Evolutionary conservation across 768 basidiomycete species (phyloP).

Genomic region (Auricularia heimuer): DNA sequence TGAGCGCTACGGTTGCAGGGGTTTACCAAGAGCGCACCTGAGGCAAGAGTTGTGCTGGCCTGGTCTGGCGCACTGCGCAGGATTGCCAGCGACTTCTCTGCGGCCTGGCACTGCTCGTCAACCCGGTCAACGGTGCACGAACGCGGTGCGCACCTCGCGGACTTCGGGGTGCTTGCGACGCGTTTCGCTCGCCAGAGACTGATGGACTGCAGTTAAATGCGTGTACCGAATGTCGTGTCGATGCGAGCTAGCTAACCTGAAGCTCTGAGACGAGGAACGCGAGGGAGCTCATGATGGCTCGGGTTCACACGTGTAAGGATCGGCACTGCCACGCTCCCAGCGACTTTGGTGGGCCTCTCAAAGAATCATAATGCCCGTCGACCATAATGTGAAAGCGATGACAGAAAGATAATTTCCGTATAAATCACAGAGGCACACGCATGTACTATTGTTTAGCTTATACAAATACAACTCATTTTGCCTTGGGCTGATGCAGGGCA

Average conservation of each 20-base stretch:
- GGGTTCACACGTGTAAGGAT: neutral
- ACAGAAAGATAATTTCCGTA: too few relatives aligned
- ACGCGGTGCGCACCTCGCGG: conserved; percentile 56
- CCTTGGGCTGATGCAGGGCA: neutral
- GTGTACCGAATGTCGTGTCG: conserved; percentile 2
- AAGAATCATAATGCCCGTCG: neutral
- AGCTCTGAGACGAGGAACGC: conserved; percentile 44
- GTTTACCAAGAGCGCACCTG: conserved; percentile 41
- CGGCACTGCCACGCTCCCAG: neutral
- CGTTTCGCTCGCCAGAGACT: conserved; percentile 86
- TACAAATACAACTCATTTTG: neutral
- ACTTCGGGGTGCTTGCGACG: conserved; percentile 86
- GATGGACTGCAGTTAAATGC: neutral
- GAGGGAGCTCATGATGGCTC: conserved; percentile 17
- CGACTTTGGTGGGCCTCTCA: neutral
- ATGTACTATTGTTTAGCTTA: too few relatives aligned
- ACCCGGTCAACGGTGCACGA: neutral
- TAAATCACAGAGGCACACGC: too few relatives aligned
- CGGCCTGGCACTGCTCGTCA: conserved; percentile 42
- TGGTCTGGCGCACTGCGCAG: conserved; percentile 76
- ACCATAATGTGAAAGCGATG: too few relatives aligned
- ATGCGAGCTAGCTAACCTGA: conserved; percentile 34
- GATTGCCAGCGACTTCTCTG: conserved; percentile 77
- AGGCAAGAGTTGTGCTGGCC: conserved; percentile 50
- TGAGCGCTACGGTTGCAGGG: neutral